Percentiles rank a stretch among this genome's conserved stretches.
These are phyloP conservation scores for Byssochlamys sp. DNA, from an alignment of 2,329 filamentous ascomycete genomes.

Conservation along the genomic window DNA sequence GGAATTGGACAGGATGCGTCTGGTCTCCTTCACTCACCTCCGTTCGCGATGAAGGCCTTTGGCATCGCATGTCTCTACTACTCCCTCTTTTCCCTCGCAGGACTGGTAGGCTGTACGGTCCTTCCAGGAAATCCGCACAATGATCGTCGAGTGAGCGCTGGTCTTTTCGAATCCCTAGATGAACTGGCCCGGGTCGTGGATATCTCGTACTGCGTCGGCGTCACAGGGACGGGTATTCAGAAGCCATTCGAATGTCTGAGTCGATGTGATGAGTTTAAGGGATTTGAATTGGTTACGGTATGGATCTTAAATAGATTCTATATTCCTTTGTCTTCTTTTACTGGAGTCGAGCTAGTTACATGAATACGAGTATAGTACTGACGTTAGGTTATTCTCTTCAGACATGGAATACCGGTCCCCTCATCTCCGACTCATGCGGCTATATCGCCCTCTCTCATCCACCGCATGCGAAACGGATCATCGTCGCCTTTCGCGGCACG, in stretches of 20 bases:
- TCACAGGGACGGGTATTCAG: constrained; percentile 56
- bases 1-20: not conserved
- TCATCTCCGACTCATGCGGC: constrained; percentile 84
- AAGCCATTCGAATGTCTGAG: constrained; percentile 78
- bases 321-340: not conserved
- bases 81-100: not conserved
- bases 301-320: not conserved
- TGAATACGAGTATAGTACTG: not conserved
- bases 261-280: constrained; percentile 73
- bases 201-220: constrained; percentile 86
- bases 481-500: constrained; percentile 86
- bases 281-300: constrained; percentile 63
- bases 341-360: not conserved
- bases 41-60: not conserved
- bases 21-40: not conserved
- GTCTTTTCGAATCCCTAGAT: constrained; percentile 72
- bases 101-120: not conserved
- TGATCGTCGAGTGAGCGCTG: constrained; percentile 40
- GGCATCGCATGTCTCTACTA: not conserved
- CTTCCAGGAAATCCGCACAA: not conserved
- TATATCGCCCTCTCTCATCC: constrained; percentile 81
- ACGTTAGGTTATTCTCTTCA: constrained; percentile 15
- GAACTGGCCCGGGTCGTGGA: constrained; percentile 85
- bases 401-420: constrained; percentile 81
- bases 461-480: constrained; percentile 52